Percentiles rank a stretch among this genome's conserved stretches.
Evolutionary conservation across 441 rosid species (phyloP).

Genomic region (Manihot esculenta): DNA sequence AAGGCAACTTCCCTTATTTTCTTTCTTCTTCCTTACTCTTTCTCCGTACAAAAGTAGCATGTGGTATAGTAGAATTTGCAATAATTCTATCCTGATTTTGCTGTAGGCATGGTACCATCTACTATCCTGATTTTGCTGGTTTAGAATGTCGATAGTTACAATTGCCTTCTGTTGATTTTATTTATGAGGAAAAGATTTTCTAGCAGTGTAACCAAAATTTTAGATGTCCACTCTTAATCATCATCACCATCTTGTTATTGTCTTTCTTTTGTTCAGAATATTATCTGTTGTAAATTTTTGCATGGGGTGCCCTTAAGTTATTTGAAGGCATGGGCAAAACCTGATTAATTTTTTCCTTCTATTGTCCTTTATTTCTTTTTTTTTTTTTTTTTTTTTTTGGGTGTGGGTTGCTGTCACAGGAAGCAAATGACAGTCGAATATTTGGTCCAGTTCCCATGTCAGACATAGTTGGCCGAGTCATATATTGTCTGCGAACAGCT

Average conservation of each 20-base stretch:
- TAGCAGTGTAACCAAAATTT: neutral
- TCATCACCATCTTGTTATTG: neutral
- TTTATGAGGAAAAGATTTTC: neutral
- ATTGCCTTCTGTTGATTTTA: neutral
- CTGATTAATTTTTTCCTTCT: constrained; percentile 7
- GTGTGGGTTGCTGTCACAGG: constrained; percentile 40
- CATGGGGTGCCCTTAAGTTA: neutral
- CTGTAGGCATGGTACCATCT: no score
- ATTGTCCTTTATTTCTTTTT: neutral
- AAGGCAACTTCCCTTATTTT: neutral
- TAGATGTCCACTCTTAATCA: neutral
- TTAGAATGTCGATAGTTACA: constrained; percentile 1
- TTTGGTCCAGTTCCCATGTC: constrained; percentile 84
- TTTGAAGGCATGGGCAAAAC: neutral
- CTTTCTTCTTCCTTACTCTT: neutral
- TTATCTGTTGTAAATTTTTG: neutral
- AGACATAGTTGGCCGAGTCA: constrained; percentile 76
- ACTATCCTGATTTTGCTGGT: no score
- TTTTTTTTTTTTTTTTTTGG: neutral
- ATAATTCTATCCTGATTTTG: no score
- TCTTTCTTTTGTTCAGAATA: neutral
- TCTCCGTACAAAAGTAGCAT: neutral
- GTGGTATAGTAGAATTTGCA: neutral
- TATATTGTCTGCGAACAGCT: constrained; percentile 76
- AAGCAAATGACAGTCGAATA: constrained; percentile 80